These are phyloP conservation scores for Fusarium keratoplasticum DNA, from an alignment of 2,329 filamentous ascomycete genomes.

Conservation along the genomic window DNA sequence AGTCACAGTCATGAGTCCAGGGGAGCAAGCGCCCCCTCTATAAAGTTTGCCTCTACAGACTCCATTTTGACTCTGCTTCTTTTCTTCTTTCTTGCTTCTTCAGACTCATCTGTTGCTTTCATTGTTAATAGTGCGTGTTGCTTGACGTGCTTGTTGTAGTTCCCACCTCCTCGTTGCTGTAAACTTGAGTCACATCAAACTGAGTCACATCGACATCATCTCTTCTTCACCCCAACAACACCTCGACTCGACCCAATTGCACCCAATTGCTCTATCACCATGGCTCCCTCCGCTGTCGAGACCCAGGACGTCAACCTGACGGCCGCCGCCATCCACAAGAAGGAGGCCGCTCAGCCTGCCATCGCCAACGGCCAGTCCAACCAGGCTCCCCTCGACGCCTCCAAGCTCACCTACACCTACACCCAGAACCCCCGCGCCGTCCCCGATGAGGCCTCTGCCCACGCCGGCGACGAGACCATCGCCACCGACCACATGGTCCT, in stretches of 20 bases:
- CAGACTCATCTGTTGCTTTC: neutral
- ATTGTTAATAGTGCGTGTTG: neutral
- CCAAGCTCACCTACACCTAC: slow-evolving; percentile 67
- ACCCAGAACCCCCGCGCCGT: slow-evolving; percentile 64
- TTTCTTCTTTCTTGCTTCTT: neutral
- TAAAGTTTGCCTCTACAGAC: neutral
- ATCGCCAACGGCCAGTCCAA: slow-evolving; percentile 58
- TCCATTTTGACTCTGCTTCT: neutral
- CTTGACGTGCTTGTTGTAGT: slow-evolving; percentile 3
- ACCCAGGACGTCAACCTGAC: slow-evolving; percentile 64
- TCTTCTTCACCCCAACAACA: neutral
- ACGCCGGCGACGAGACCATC: slow-evolving; percentile 63
- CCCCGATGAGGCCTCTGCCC: slow-evolving; percentile 61
- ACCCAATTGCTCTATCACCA: slow-evolving; percentile 43
- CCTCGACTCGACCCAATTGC: neutral
- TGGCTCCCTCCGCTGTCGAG: slow-evolving; percentile 62
- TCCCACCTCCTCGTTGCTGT: neutral
- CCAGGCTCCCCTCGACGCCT: slow-evolving; percentile 70
- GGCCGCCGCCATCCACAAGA: slow-evolving; percentile 63
- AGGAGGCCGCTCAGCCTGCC: slow-evolving; percentile 53
- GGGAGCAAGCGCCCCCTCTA: neutral
- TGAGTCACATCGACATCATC: slow-evolving; percentile 12
- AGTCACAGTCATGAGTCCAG: slow-evolving; percentile 3
- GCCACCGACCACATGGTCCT: slow-evolving; percentile 92
- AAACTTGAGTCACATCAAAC: slow-evolving; percentile 8